A percentile compares a stretch with the other conserved stretches of the same genome.
phyloP scores from a whole-genome alignment of 2,329 filamentous ascomycete genomes.

The Ustulina deusta region DNA sequence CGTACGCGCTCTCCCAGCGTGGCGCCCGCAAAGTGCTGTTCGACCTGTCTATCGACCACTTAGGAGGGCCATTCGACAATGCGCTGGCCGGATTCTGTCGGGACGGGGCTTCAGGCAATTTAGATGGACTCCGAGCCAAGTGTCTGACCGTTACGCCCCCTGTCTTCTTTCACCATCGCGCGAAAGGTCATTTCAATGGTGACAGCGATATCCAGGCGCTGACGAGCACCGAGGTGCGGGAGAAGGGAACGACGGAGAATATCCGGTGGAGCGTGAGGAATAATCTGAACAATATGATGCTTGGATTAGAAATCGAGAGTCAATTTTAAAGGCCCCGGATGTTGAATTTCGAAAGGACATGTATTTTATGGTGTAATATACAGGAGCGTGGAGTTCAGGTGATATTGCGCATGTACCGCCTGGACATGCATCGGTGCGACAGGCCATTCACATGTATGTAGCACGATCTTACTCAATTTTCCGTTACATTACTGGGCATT shows the following conservation, averaged over 20 bases:
- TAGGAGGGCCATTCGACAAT: conserved; percentile 51
- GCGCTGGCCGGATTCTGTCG: conserved; percentile 50
- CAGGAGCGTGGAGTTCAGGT: background rate
- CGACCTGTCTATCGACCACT: conserved; percentile 49
- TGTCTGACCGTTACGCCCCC: conserved; percentile 52
- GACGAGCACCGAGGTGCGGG: conserved; percentile 40
- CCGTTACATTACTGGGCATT: no score
- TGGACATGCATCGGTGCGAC: no score
- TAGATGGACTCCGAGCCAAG: conserved; percentile 47
- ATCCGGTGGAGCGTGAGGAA: conserved; percentile 52
- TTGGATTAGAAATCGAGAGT: conserved; percentile 46
- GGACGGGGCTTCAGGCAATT: conserved; percentile 42
- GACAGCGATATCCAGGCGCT: conserved; percentile 49
- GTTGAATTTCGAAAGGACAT: no score
- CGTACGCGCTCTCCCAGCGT: conserved; percentile 49
- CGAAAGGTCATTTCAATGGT: conserved; percentile 44
- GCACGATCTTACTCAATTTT: no score
- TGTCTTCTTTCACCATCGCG: conserved; percentile 52
- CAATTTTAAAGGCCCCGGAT: conserved; percentile 35
- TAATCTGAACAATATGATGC: conserved; percentile 51
- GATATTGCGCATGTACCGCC: no score
- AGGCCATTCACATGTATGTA: no score
- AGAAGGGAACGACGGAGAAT: conserved; percentile 51
- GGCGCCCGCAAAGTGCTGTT: conserved; percentile 48
- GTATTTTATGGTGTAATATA: background rate